Base-by-base conservation (phyloP, 164 flowering plant genomes). In the Hamamelis virginiana region DNA sequence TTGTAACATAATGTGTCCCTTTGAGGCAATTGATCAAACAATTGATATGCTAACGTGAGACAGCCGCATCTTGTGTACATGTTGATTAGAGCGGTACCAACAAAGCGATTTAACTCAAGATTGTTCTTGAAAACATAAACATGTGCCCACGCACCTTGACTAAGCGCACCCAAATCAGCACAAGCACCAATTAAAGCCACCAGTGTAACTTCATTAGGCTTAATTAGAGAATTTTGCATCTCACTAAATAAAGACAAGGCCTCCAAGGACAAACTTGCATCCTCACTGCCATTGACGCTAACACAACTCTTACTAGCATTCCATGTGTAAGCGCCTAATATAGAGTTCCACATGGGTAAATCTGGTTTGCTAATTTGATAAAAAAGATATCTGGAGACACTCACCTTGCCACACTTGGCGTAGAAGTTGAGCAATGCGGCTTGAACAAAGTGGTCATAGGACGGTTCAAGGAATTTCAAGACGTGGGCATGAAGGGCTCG, bases 131-230 rank as follows among this genome's bases (percentile, higher is more conserved):
- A 16, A n/a, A 82, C 47, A 68, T 88, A 83, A 48, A 65, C 77
- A 78, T 88, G 89, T 13, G 81, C 86, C 90, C 90, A 88, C 8
- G 59, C 33, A n/a, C 92, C 92, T 74, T 82, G 86, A 74, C 75
- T 67, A 38, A 86, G 70, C 45, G 81, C 86, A 51, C 89, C 89
- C 62, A 88, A 65, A 71, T 82, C 67, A 52, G 90, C 80, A 81
- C 90, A 86, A 69, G 90, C 88, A 66, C 77, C 76, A 67, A 86
- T 74, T 50, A 88, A 21, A 41, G 86, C 83, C 65, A 86, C 92
- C 3, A 86, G 68, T 14, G 84, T 83, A 9, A 82, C 60, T 70
- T 86, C 92, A 76, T 78, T 86, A 18, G 92, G 87, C 80, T 62
- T 78, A 16, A 81, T 55, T 10, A 14, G 38, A 22, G 81, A 75